Conservation (phyloP, 164 flowering plant genomes). For the Liriodendron chinense region DNA sequence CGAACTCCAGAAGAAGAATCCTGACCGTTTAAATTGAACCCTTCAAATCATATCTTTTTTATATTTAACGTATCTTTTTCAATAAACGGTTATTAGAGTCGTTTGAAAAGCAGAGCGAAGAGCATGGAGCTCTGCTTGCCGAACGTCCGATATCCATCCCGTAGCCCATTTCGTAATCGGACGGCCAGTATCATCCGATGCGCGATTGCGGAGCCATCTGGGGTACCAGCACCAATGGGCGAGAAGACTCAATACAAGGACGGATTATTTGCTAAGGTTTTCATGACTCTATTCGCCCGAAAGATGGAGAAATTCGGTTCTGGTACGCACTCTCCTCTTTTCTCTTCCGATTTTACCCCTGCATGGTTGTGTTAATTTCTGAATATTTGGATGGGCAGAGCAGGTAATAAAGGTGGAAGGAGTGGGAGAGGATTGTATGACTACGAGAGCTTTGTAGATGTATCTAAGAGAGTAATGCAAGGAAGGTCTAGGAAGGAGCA, state of each 20-base stretch:
- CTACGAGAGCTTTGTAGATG: constrained; percentile 88
- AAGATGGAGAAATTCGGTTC: constrained; percentile 84
- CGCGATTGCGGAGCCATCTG: constrained; percentile 78
- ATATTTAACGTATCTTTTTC: background rate
- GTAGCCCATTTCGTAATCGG: background rate
- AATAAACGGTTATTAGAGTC: background rate
- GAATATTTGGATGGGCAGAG: background rate
- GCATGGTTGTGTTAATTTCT: background rate
- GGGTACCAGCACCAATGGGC: constrained; percentile 88
- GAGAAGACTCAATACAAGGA: constrained; percentile 85
- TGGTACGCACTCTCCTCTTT: background rate
- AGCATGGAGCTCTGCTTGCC: constrained; percentile 46
- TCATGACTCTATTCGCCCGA: constrained; percentile 83
- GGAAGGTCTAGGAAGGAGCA: constrained; percentile 74
- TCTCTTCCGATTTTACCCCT: background rate
- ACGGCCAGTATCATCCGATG: constrained; percentile 31
- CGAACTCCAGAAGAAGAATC: background rate
- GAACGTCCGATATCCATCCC: constrained; percentile 1
- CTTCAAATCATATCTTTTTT: too few relatives aligned
- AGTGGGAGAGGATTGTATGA: constrained; percentile 32
- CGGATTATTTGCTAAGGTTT: constrained; percentile 74
- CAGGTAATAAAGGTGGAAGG: background rate
- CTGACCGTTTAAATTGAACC: background rate
- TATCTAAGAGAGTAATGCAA: constrained; percentile 76
- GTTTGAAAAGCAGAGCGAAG: background rate